phyloP scores from a whole-genome alignment of 2,329 filamentous ascomycete genomes.

The Arthrobotrys megalospora region DNA sequence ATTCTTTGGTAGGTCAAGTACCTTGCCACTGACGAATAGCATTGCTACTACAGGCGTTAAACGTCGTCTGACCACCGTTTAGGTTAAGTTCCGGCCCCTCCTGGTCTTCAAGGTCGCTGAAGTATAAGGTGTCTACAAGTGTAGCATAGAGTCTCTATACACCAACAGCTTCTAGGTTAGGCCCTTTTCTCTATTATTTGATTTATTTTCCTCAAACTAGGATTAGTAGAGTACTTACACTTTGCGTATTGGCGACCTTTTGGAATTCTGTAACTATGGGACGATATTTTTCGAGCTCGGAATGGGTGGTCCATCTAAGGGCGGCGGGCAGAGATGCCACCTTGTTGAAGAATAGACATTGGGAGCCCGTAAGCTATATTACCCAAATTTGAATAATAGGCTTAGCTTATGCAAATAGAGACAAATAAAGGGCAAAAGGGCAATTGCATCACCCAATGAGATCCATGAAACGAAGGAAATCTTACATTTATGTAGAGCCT shows the following conservation, averaged over 20 bases:
- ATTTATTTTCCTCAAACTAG: background rate
- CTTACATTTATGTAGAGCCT: background rate
- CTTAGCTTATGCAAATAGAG: too few species aligned
- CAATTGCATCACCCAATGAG: too few species aligned
- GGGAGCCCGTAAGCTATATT: background rate
- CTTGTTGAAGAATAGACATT: slow-evolving; percentile 1
- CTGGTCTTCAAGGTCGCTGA: background rate
- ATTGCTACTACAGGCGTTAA: background rate
- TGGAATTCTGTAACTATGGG: background rate
- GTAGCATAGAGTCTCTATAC: background rate
- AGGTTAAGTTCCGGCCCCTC: background rate
- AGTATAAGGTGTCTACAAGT: background rate
- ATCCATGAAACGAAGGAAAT: background rate
- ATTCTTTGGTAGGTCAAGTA: too few species aligned
- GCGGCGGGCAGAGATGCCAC: background rate
- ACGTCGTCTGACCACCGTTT: background rate
- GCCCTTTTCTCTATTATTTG: background rate
- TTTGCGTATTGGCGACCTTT: background rate
- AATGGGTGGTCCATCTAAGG: background rate
- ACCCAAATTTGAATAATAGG: background rate
- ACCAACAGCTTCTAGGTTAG: background rate
- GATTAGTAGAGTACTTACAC: background rate
- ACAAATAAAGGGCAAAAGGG: too few species aligned
- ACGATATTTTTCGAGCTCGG: background rate
- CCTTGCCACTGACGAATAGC: background rate